Evolutionary conservation across 805 yeast species (phyloP).

Genomic region (Yueomyces sinensis): DNA sequence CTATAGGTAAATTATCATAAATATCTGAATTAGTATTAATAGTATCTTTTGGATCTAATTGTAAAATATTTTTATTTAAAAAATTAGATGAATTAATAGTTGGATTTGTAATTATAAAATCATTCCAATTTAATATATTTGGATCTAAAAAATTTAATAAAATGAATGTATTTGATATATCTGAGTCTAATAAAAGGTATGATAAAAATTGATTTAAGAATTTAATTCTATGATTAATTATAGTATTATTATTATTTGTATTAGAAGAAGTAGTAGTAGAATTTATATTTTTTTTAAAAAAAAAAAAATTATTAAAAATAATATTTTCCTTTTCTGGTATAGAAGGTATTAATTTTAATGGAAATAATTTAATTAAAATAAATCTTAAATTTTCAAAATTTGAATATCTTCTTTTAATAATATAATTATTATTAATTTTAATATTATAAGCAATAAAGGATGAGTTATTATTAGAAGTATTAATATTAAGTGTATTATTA

Average conservation of each 20-base stretch:
- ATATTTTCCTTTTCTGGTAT: slow-evolving; percentile 71
- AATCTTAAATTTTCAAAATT: slow-evolving; percentile 79
- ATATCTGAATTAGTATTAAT: slow-evolving; percentile 22
- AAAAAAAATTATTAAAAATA: too few species aligned
- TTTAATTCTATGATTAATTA: slow-evolving; percentile 23
- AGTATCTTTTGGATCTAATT: slow-evolving; percentile 25
- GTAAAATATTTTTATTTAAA: slow-evolving; percentile 21
- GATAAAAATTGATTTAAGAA: slow-evolving; percentile 23
- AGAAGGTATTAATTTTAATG: slow-evolving; percentile 77
- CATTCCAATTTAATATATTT: slow-evolving; percentile 21
- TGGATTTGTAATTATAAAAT: slow-evolving; percentile 22
- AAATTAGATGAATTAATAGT: slow-evolving; percentile 22
- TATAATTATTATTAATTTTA: slow-evolving; percentile 32
- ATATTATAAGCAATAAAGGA: slow-evolving; percentile 80
- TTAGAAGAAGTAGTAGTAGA: slow-evolving; percentile 18
- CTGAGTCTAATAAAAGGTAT: slow-evolving; percentile 15
- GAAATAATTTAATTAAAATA: slow-evolving; percentile 58
- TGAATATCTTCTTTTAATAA: slow-evolving; percentile 72
- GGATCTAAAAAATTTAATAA: slow-evolving; percentile 23
- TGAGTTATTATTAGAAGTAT: too few species aligned
- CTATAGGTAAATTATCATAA: slow-evolving; percentile 22
- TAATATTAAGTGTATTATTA: too few species aligned
- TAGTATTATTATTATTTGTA: slow-evolving; percentile 20
- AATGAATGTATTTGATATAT: slow-evolving; percentile 20
- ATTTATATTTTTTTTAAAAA: slow-evolving; percentile 23